Evolutionary conservation across 768 basidiomycete species (phyloP).

Genomic region (Suillus alpinus): DNA sequence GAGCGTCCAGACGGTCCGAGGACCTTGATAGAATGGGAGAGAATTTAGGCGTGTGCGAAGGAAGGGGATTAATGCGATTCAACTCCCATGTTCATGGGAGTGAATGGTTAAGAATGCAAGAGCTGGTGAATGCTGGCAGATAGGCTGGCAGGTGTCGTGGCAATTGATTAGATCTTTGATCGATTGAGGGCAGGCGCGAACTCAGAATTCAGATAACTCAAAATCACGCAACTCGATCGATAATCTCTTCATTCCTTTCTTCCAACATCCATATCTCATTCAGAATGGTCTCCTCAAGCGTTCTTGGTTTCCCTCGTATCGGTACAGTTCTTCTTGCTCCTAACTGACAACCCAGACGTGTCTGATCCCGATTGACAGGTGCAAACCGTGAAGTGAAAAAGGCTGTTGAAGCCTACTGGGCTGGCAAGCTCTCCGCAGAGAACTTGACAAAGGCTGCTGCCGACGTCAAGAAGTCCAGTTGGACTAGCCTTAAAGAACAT

Average conservation of each 20-base stretch:
- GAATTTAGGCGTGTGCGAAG: constrained; percentile 7
- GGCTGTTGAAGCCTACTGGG: constrained; percentile 99
- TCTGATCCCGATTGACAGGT: constrained; percentile 43
- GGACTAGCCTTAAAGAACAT: constrained; percentile 79
- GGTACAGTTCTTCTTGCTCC: constrained; percentile 37
- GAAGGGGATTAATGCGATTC: constrained; percentile 4
- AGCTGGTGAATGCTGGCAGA: not conserved
- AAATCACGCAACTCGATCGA: constrained; percentile 21
- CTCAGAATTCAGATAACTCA: constrained; percentile 15
- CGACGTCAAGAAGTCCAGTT: constrained; percentile 84
- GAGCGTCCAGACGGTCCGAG: too few species aligned
- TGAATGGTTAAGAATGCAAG: not conserved
- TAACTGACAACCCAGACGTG: not conserved
- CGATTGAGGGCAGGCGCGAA: constrained; percentile 28
- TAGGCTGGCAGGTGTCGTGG: not conserved
- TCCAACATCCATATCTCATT: constrained; percentile 15
- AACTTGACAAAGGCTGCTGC: constrained; percentile 87
- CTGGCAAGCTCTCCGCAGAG: constrained; percentile 81
- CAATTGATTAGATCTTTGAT: constrained; percentile 18
- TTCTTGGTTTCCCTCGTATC: constrained; percentile 92
- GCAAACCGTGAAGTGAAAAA: constrained; percentile 96
- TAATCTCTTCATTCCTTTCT: constrained; percentile 12
- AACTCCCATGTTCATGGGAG: constrained; percentile 21
- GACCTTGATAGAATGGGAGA: constrained; percentile 2
- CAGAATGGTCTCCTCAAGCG: constrained; percentile 75